Evolutionary conservation across 768 basidiomycete genomes (phyloP).

Genomic region (Suillus americanus): DNA sequence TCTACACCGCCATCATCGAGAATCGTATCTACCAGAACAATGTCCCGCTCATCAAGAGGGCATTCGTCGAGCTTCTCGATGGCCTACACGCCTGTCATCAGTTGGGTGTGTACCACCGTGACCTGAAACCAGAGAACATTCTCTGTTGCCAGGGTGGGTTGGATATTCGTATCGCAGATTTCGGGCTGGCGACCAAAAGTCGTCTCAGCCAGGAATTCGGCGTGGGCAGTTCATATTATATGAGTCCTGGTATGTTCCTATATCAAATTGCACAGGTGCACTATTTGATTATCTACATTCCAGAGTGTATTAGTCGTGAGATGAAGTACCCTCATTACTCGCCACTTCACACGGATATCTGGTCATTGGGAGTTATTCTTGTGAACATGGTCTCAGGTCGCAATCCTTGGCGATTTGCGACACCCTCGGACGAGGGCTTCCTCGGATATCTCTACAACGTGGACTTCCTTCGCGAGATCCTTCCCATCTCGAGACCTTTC

Average conservation of each 20-base stretch:
- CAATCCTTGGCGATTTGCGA: conserved; percentile 77
- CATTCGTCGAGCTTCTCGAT: conserved; percentile 80
- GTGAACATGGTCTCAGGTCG: conserved; percentile 74
- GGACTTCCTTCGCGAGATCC: conserved; percentile 61
- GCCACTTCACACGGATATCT: conserved; percentile 49
- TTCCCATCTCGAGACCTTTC: conserved; percentile 71
- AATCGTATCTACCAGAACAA: conserved; percentile 53
- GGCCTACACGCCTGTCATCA: conserved; percentile 75
- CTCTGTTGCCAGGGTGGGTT: conserved; percentile 55
- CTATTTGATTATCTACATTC: conserved; percentile 6
- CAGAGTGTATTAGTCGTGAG: conserved; percentile 57
- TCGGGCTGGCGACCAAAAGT: conserved; percentile 64
- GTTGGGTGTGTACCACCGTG: conserved; percentile 75
- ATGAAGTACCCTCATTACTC: conserved; percentile 28
- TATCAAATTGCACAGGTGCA: background rate
- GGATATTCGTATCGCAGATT: conserved; percentile 68
- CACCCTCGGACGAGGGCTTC: conserved; percentile 66
- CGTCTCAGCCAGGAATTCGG: conserved; percentile 48
- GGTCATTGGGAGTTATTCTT: conserved; percentile 79
- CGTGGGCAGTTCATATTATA: conserved; percentile 62
- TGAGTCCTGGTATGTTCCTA: conserved; percentile 61
- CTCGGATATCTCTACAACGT: conserved; percentile 58
- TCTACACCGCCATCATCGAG: conserved; percentile 70
- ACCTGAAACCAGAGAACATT: conserved; percentile 86
- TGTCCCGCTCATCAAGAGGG: conserved; percentile 57